Base-by-base conservation (phyloP, 73 alveolate genomes). In the Breviolum minutum region DNA sequence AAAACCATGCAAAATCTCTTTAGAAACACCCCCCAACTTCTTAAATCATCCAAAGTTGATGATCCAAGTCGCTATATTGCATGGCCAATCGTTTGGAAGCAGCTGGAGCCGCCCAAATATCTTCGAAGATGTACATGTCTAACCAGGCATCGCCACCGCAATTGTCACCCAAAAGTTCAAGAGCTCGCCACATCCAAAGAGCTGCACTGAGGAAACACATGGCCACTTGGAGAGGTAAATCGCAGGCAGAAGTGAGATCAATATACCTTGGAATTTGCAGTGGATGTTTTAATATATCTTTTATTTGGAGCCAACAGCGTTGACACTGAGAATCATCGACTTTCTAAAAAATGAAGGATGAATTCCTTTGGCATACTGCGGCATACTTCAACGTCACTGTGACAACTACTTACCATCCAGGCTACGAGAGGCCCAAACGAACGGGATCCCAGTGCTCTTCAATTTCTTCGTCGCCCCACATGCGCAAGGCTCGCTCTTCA, bases 111-210 rank as follows among this genome's bases (percentile, higher is more conserved):
- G 98, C 88, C 91, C 92, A 74, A 27, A 93, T 93, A 48, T 93
- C 97, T 83, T 93, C 98, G 69, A 93, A 93, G 83, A 93, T 93
- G 83, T 93, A 93, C 69, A 76, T 16, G 66, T 93, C 98, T 69
- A 93, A 61, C 98, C 98, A 93, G 14, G 83, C 98, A 63, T 93
- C 98, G 40, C 98, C 98, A 20, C 98, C 98, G 70, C 98, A 93
- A 81, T 93, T 63, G 92, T 93, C 98, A 22, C 98, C 98, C 79
- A 93, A 27, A 24, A 93, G 68, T 90, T 93, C 92, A 26, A 93
- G 29, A 3, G 83, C 98, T 20, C 98, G 60, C 98, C 98, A 93
- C 70, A 93, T 54, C 98, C 98, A 93, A 48, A 93, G 69, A 7
- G 98, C 98, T 6, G 98, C 98, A 62, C 82, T 93, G 63, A 93